These are phyloP conservation scores for Fusarium sp. DNA, from an alignment of 2,329 filamentous ascomycete species.

Conservation along the genomic window DNA sequence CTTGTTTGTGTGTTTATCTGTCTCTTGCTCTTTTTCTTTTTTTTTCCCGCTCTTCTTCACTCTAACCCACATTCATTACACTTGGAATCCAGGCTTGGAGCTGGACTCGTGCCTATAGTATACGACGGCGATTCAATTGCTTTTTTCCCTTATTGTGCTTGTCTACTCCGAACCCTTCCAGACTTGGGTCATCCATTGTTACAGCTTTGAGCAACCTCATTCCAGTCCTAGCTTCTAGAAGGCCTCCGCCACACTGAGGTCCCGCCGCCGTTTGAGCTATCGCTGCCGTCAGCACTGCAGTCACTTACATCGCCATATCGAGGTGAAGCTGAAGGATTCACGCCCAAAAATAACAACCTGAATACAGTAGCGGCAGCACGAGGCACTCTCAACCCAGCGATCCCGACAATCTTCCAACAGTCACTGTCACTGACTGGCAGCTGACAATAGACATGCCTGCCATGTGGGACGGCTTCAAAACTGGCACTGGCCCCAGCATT, in stretches of 20 bases:
- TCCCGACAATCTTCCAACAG: slow-evolving; percentile 10
- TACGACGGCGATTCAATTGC: slow-evolving; percentile 10
- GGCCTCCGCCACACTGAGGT: slow-evolving; percentile 12
- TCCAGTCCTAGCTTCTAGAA: slow-evolving; percentile 17
- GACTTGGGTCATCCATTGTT: neutral
- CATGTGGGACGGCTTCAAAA: slow-evolving; percentile 41
- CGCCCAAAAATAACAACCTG: slow-evolving; percentile 34
- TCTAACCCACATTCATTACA: slow-evolving; percentile 17
- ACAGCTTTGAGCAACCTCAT: neutral
- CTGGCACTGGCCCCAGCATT: slow-evolving; percentile 30
- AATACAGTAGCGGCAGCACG: slow-evolving; percentile 19
- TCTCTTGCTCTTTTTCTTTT: neutral
- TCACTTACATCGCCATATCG: slow-evolving; percentile 8
- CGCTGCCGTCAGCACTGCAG: slow-evolving; percentile 29
- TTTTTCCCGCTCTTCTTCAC: neutral
- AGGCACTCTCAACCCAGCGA: slow-evolving; percentile 13
- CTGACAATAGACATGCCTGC: slow-evolving; percentile 35
- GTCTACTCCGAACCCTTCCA: neutral
- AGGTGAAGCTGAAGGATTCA: slow-evolving; percentile 14
- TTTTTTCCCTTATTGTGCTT: neutral
- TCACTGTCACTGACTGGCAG: slow-evolving; percentile 2
- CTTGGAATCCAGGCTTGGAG: slow-evolving; percentile 26
- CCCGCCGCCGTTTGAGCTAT: slow-evolving; percentile 9
- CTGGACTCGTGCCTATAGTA: slow-evolving; percentile 32
- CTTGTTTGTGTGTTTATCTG: neutral